Base-by-base conservation (phyloP, 1,284 basidiomycete genomes). In the Earliella scabrosa region DNA sequence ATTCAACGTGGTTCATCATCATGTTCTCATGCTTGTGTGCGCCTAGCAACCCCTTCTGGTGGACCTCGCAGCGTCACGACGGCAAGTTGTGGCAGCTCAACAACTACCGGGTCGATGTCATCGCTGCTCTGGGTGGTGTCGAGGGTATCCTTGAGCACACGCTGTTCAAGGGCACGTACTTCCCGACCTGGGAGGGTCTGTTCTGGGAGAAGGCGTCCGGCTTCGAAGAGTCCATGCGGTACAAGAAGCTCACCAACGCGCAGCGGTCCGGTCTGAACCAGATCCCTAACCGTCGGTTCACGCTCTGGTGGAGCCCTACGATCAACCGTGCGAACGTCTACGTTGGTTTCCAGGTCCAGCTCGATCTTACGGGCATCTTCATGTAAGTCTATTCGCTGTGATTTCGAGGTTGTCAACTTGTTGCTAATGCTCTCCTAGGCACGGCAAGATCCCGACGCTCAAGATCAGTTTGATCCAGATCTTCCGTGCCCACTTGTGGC, bases 401-500 rank as follows among this genome's bases (percentile, higher is more conserved):
- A 7, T 11, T 47, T 13, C 34, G 16, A 49, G 14, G n/a, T 14
- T 35, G 14, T 39, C 23, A 34, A 40, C 5, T 38, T 31, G 59
- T 57, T 51, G 21, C 61, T 68, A 45, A 63, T 34, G 38, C 31
- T 44, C 39, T 43, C 14, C 7, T 75, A 93, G 92, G 92, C 95
- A 97, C 75, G 96, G 95, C 68, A 98, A 99, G 80, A 96, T 99
- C 65, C 97, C 97, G 5, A 98, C 97, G 4, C 78, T 97, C 65
- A 97, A 97, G 80, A 97, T 98, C 75, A 96, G 92, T 75, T 87
- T 97, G 77, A 99, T 99, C 68, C 97, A 99, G 72, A 97, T 99
- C 68, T 99, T 99, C 93, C 93, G 97, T 78, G 97, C 97, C 50
- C 97, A 99, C 75, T 86, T 99, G 80, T 99, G 97, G 97, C 97